phyloP scores from a whole-genome alignment of 202 grass and related monocot genomes.

The Bolboschoenoplectus hybrid region DNA sequence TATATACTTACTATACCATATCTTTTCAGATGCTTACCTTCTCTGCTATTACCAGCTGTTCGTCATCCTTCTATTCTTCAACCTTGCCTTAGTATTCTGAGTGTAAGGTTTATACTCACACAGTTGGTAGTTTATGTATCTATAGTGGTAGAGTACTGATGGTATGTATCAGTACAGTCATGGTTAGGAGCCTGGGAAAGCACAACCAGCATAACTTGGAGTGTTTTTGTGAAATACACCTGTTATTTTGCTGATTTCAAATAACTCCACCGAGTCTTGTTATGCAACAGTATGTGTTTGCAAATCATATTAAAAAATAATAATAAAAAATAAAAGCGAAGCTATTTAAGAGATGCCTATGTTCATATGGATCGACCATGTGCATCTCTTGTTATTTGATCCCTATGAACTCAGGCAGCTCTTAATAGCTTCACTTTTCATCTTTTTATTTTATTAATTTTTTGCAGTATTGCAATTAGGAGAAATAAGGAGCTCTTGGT shows the following conservation, averaged over 20 bases:
- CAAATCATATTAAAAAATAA: background rate
- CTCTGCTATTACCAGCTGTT: slow-evolving; percentile 73
- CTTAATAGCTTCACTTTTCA: background rate
- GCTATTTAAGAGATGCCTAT: background rate
- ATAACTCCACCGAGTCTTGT: background rate
- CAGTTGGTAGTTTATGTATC: background rate
- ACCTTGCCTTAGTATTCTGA: slow-evolving; percentile 66
- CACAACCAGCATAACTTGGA: slow-evolving; percentile 20
- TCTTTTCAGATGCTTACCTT: slow-evolving; percentile 67
- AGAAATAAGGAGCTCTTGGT: background rate
- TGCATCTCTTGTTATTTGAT: slow-evolving; percentile 4
- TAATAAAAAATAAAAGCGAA: background rate
- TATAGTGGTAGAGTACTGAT: background rate
- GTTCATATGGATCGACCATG: background rate
- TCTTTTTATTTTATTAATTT: slow-evolving; percentile 11
- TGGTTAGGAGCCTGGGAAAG: background rate
- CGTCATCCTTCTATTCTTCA: slow-evolving; percentile 69
- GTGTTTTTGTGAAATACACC: background rate
- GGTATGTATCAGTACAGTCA: background rate
- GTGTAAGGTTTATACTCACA: slow-evolving; percentile 58
- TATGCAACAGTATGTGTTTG: background rate
- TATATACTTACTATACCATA: slow-evolving; percentile 85
- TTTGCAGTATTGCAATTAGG: slow-evolving; percentile 17
- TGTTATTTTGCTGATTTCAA: background rate
- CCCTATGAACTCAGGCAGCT: background rate